These are phyloP conservation scores for Pestalotiopsis sp. DNA, from an alignment of 2,329 filamentous ascomycete species.

Conservation along the genomic window DNA sequence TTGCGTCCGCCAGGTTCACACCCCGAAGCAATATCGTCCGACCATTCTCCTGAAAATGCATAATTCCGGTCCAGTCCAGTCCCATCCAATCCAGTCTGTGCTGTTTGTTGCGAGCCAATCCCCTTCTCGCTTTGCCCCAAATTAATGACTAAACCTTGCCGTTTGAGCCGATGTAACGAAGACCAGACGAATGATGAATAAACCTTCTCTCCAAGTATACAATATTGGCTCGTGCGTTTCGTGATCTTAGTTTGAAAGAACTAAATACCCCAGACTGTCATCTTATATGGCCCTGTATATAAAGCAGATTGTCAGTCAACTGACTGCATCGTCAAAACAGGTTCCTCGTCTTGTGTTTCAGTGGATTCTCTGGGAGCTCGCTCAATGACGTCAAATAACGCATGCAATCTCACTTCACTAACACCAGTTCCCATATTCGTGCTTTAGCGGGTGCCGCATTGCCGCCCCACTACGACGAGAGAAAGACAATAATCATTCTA, in stretches of 20 bases:
- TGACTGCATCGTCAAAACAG: background rate
- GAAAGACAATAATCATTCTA: background rate
- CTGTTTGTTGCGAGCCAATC: background rate
- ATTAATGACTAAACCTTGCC: background rate
- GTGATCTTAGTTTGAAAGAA: background rate
- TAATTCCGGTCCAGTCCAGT: background rate
- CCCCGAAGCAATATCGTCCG: constrained; percentile 22
- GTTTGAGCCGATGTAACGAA: background rate
- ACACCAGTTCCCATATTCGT: background rate
- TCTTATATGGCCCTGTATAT: background rate
- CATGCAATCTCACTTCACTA: background rate
- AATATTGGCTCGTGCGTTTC: background rate
- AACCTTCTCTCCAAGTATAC: background rate
- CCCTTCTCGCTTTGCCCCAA: background rate
- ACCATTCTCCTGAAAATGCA: constrained; percentile 17
- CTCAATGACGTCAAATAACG: constrained; percentile 1
- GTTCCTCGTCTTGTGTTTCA: background rate
- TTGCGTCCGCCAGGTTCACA: constrained; percentile 25
- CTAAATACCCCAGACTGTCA: background rate
- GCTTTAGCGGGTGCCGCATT: background rate
- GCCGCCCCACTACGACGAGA: background rate
- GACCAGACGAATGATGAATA: background rate
- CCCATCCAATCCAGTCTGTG: background rate
- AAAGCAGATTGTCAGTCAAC: background rate
- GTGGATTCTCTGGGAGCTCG: background rate